Evolutionary conservation across 257 asterid species (phyloP), one percentile per base, ranked within the genome.

Genomic region (Penstemon newberryi): DNA sequence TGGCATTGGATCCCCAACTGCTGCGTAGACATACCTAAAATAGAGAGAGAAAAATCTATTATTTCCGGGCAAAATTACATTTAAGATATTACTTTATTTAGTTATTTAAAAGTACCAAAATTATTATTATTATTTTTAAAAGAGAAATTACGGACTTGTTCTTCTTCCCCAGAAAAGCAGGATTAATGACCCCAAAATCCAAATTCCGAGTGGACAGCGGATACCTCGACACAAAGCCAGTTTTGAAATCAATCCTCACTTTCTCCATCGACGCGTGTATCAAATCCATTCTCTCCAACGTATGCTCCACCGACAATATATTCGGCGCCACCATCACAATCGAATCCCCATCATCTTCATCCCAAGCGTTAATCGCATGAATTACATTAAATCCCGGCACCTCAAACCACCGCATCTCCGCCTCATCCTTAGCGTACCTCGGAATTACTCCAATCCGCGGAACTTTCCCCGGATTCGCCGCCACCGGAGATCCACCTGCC

Each of bases 311-410:
- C n/a, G 90, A 77, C 59, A 81, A 43, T 43, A 86, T 76, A 7
- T 90, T 90, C 1, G 96, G 90, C 4, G 91, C 96, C 66, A 90
- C 81, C 84, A 90, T 42, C 67, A 82, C 91, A 1, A 90, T 66
- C 42, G 83, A 71, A 4, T 87, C 70, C 0, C 93, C 93, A 36
- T 52, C 89, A 53, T 82, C 95, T 69, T 87, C 96, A 8, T 90
- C 97, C 96, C 96, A 87, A 6, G 95, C 91, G 49, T 83, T 90
- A 18, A 81, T 81, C 10, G 82, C 87, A 66, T 90, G 96, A 0
- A 86, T 11, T 0, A 40, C 3, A 50, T 84, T 90, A 33, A 90
- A 73, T 4, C 93, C 95, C 45, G 91, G 70, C 8, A 80, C 93
- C 52, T 90, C 91, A 10, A 87, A 81, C 96, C 96, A 90, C 74